These are phyloP conservation scores for Hypomyces rosellus DNA, from an alignment of 2,329 filamentous ascomycete genomes.

Conservation along the genomic window DNA sequence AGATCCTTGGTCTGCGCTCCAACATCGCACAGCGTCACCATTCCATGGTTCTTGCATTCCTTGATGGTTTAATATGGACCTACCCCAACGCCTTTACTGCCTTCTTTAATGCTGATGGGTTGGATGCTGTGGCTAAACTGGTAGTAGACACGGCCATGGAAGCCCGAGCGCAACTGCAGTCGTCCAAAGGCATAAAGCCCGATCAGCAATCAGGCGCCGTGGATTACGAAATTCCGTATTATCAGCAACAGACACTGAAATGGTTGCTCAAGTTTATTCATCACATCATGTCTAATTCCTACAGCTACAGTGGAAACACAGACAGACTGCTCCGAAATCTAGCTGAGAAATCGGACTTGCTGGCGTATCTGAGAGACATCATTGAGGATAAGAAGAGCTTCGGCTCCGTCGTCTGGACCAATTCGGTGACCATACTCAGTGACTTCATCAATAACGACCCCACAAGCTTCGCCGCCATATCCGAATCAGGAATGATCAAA, in stretches of 20 bases:
- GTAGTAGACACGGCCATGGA: slow-evolving; percentile 71
- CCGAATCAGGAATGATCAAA: slow-evolving; percentile 84
- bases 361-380: slow-evolving; percentile 72
- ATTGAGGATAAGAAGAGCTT: slow-evolving; percentile 74
- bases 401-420: slow-evolving; percentile 93
- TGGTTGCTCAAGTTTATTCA: slow-evolving; percentile 95
- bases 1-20: slow-evolving; percentile 79
- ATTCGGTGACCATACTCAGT: slow-evolving; percentile 82
- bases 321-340: slow-evolving; percentile 87
- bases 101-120: slow-evolving; percentile 73
- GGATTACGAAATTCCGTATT: slow-evolving; percentile 90
- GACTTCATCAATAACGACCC: slow-evolving; percentile 99
- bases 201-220: slow-evolving; percentile 70
- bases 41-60: slow-evolving; percentile 75
- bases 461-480: slow-evolving; percentile 92
- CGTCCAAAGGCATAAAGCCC: slow-evolving; percentile 64
- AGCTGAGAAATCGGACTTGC: slow-evolving; percentile 83
- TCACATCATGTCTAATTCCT: slow-evolving; percentile 81
- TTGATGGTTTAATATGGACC: slow-evolving; percentile 82
- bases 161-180: slow-evolving; percentile 59
- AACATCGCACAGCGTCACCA: slow-evolving; percentile 76
- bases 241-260: slow-evolving; percentile 87
- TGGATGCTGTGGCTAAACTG: slow-evolving; percentile 85
- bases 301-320: slow-evolving; percentile 66
- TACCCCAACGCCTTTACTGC: slow-evolving; percentile 79